A percentile compares a stretch with the other conserved stretches of the same genome.
phyloP scores from a whole-genome alignment of 306 rosid genomes.

The Vigna trinervia region DNA sequence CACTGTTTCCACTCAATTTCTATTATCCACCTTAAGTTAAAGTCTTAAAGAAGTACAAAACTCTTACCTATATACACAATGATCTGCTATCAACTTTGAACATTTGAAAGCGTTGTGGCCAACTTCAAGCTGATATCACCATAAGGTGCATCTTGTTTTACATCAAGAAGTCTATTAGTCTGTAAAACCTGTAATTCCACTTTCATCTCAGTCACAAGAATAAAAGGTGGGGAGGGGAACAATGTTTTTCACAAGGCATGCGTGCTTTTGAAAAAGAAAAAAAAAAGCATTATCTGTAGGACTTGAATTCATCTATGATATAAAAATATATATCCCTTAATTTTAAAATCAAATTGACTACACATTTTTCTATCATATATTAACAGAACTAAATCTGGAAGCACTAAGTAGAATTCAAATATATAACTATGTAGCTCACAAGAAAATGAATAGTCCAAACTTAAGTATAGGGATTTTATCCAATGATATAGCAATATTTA shows the following conservation, averaged over 20 bases:
- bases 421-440: neutral
- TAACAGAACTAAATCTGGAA: neutral
- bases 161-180: slow-evolving; percentile 64
- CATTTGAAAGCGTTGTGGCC: slow-evolving; percentile 37
- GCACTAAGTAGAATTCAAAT: neutral
- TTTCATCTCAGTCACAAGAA: slow-evolving; percentile 33
- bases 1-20: neutral
- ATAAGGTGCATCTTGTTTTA: slow-evolving; percentile 75
- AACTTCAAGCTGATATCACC: slow-evolving; percentile 72
- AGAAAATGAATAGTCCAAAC: neutral
- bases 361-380: neutral
- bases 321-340: neutral
- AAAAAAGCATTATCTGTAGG: neutral
- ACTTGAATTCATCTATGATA: slow-evolving; percentile 3
- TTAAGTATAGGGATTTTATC: neutral
- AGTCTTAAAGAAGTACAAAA: slow-evolving; percentile 1
- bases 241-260: neutral
- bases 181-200: slow-evolving; percentile 68
- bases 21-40: neutral
- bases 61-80: slow-evolving; percentile 53
- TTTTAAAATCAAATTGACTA: neutral
- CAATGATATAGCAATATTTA: neutral
- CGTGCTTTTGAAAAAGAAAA: neutral
- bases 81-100: slow-evolving; percentile 50
- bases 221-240: neutral